These are phyloP conservation scores for Macrolepiota albuminosa DNA, from an alignment of 768 basidiomycete genomes.

Conservation along the genomic window DNA sequence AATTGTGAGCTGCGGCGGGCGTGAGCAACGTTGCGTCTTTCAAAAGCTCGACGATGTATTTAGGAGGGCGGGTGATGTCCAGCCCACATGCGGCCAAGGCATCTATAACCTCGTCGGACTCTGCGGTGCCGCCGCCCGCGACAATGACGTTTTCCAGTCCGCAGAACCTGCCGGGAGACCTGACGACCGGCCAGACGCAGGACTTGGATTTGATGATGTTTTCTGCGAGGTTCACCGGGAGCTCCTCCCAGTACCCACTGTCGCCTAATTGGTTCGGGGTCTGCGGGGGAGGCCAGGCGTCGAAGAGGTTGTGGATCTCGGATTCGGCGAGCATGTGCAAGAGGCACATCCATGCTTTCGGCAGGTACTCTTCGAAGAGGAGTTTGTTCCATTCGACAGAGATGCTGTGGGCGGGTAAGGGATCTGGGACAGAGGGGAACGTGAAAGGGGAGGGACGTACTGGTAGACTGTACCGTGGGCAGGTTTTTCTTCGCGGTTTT, in stretches of 20 bases:
- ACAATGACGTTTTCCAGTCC: constrained; percentile 21
- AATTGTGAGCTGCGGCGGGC: constrained; percentile 25
- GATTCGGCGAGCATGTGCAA: constrained; percentile 26
- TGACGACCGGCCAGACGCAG: constrained; percentile 32
- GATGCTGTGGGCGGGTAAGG: constrained; percentile 23
- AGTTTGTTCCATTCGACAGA: constrained; percentile 44
- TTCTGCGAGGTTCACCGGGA: constrained; percentile 26
- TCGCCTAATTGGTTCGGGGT: constrained; percentile 30
- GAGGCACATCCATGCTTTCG: constrained; percentile 35
- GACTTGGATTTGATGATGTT: constrained; percentile 20
- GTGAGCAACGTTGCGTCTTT: constrained; percentile 15
- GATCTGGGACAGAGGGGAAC: background rate
- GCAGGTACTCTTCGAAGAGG: constrained; percentile 41
- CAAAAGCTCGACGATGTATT: constrained; percentile 26
- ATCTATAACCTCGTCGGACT: constrained; percentile 17
- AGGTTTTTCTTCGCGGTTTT: constrained; percentile 34
- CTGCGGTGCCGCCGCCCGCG: constrained; percentile 14
- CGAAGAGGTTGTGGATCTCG: constrained; percentile 25
- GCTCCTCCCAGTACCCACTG: constrained; percentile 31
- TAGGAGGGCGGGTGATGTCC: constrained; percentile 30
- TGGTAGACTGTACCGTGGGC: constrained; percentile 33
- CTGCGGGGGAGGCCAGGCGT: constrained; percentile 35
- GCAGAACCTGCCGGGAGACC: background rate
- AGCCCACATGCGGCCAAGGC: constrained; percentile 30
- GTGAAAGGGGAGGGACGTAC: constrained; percentile 21